These are phyloP conservation scores for Megacollybia marginata DNA, from an alignment of 768 basidiomycete genomes.

Conservation along the genomic window DNA sequence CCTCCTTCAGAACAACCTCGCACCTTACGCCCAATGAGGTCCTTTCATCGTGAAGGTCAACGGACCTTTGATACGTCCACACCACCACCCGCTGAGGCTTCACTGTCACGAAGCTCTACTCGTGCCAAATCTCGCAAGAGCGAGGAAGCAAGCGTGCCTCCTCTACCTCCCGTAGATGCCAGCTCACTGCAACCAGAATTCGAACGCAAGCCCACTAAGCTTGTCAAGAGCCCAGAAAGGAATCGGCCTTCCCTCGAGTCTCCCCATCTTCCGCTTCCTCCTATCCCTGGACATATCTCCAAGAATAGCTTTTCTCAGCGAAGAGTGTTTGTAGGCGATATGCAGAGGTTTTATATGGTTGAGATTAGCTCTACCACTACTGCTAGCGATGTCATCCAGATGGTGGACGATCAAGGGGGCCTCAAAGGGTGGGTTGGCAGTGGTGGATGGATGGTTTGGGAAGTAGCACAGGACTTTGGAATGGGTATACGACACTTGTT, in stretches of 20 bases:
- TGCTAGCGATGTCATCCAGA: conserved; percentile 65
- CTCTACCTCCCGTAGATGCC: neutral
- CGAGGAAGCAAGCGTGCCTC: neutral
- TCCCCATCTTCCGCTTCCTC: conserved; percentile 26
- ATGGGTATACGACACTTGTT: conserved; percentile 60
- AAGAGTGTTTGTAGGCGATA: conserved; percentile 69
- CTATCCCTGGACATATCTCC: conserved; percentile 18
- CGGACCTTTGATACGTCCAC: neutral
- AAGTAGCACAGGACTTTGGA: conserved; percentile 85
- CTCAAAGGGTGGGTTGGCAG: conserved; percentile 50
- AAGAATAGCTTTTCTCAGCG: conserved; percentile 37
- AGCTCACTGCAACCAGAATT: conserved; percentile 27
- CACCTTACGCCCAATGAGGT: neutral
- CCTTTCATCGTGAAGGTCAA: too few relatives aligned
- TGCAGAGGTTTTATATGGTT: conserved; percentile 70
- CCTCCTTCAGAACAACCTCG: neutral
- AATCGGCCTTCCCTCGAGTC: neutral
- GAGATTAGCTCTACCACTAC: conserved; percentile 61
- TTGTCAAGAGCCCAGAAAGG: neutral
- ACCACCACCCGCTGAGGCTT: neutral
- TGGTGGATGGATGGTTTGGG: conserved; percentile 86
- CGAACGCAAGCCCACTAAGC: neutral
- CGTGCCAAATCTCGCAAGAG: neutral
- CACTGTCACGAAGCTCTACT: neutral
- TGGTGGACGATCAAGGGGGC: conserved; percentile 59